Base-by-base conservation (phyloP, 2,329 filamentous ascomycete species). In the Boeremia exigua region DNA sequence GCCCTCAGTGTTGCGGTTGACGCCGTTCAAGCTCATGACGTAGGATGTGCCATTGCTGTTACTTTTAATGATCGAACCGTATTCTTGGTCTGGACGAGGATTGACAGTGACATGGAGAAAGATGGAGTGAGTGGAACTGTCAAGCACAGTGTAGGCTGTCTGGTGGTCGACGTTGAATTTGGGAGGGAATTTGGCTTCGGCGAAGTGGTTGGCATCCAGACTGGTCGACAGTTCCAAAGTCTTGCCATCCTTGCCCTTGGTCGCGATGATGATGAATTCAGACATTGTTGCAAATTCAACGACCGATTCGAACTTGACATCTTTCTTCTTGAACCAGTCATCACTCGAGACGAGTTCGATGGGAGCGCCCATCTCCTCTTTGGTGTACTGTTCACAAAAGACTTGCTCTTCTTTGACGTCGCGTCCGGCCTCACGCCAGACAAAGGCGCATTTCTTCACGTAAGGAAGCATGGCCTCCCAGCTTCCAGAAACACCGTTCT, bases 31-130 rank as follows among this genome's bases (percentile, higher is more conserved):
- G 75, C 91, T 96, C 61, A 96, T 80, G 11, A 96, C 91, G 69
- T 97, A 99, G 1, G 90, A 95, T 0, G 95, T 99, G 49, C 95
- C 95, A 71, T 99, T 98, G 67, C 92, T 97, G 79, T 99, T 99
- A 71, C 92, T 97, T 84, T 98, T 99, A 77, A 99, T 86, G 65
- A 99, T 91, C 23, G 89, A 89, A 33, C 95, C 95, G 66, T 90
- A 92, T 56, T 89, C 85, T 46, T 84, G 85, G 15, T 86, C 88
- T 46, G 81, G 73, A 3, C 80, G 79, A 36, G 83, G 84, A 67
- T 90, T 88, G 36, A 91, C 91, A 0, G 90, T 92, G 42, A 98
- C 94, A 70, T 98, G 96, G 54, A 99, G 79, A 77, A 98, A 98
- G 55, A 99, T 84, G 1, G 95, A 90, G 75, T 98, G 94, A 0